Evolutionary conservation across 1,284 basidiomycete species (phyloP).

Genomic region (Ceratobasidium sp.): DNA sequence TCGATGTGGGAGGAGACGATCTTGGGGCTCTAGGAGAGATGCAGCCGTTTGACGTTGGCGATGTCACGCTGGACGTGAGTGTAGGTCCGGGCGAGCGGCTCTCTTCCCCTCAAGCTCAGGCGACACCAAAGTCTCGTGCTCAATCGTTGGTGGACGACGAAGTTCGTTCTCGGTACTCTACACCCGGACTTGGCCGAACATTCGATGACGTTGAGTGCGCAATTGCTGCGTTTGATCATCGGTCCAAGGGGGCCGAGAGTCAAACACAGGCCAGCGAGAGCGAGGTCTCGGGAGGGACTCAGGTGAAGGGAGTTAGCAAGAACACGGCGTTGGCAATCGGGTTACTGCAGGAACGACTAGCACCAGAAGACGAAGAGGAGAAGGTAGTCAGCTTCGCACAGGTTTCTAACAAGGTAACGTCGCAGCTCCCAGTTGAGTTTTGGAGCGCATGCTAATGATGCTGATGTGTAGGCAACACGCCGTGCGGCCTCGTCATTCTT

Average conservation of each 20-base stretch:
- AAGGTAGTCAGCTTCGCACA: constrained; percentile 77
- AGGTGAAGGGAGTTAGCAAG: constrained; percentile 83
- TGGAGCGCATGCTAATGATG: no score
- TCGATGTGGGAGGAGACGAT: constrained; percentile 34
- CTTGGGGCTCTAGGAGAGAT: constrained; percentile 29
- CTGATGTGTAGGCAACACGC: constrained; percentile 73
- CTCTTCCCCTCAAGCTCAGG: constrained; percentile 25
- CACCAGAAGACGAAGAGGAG: constrained; percentile 60
- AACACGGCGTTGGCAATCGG: constrained; percentile 90
- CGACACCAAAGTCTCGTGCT: constrained; percentile 30
- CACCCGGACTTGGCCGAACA: constrained; percentile 70
- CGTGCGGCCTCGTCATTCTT: constrained; percentile 96
- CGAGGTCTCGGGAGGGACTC: constrained; percentile 56
- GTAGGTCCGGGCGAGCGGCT: constrained; percentile 12
- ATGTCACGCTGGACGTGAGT: constrained; percentile 23
- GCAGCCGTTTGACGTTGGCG: constrained; percentile 29
- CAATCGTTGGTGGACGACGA: constrained; percentile 41
- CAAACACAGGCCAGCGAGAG: constrained; percentile 62
- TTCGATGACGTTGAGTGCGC: constrained; percentile 79
- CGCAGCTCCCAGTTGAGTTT: constrained; percentile 26
- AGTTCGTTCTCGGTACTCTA: constrained; percentile 65
- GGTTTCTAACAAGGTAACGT: constrained; percentile 75
- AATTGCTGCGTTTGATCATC: constrained; percentile 83
- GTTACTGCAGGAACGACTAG: constrained; percentile 82
- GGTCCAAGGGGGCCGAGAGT: constrained; percentile 56